These are phyloP conservation scores for Citrus cavaleriei DNA, from an alignment of 345 rosid genomes.

Conservation along the genomic window DNA sequence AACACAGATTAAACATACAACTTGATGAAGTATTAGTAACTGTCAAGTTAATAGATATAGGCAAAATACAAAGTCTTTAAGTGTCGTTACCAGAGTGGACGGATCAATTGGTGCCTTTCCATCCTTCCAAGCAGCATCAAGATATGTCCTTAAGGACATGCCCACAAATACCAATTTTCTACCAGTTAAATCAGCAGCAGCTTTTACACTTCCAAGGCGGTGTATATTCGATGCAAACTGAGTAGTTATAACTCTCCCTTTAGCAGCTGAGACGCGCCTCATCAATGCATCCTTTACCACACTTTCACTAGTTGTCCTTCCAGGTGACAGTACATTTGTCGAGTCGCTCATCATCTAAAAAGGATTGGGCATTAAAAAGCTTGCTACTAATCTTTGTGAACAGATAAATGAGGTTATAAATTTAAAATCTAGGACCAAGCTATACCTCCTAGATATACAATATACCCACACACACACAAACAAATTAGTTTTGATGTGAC, in stretches of 20 bases:
- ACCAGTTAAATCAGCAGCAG: slow-evolving; percentile 92
- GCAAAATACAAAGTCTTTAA: background rate
- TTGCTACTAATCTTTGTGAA: background rate
- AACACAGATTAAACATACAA: background rate
- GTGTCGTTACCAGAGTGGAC: slow-evolving; percentile 65
- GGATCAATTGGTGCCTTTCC: slow-evolving; percentile 98
- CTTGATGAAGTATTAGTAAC: background rate
- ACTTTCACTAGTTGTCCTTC: slow-evolving; percentile 87
- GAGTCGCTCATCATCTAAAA: slow-evolving; percentile 99
- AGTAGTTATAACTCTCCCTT: slow-evolving; percentile 94
- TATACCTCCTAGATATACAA: background rate
- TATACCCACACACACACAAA: background rate
- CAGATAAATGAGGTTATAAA: background rate
- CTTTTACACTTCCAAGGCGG: slow-evolving; percentile 96
- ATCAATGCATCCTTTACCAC: slow-evolving; percentile 79
- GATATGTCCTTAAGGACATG: slow-evolving; percentile 94
- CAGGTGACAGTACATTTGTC: slow-evolving; percentile 92
- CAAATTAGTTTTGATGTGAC: background rate
- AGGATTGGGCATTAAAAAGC: background rate
- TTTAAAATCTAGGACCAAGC: slow-evolving; percentile 9
- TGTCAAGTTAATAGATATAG: background rate
- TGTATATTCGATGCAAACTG: slow-evolving; percentile 98
- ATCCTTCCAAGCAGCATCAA: slow-evolving; percentile 99
- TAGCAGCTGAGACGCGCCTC: slow-evolving; percentile 72
- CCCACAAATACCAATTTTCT: slow-evolving; percentile 96